Percentiles rank a stretch among this genome's conserved stretches.
These are phyloP conservation scores for Xylaria cubensis DNA, from an alignment of 495 filamentous ascomycete genomes.

Conservation along the genomic window DNA sequence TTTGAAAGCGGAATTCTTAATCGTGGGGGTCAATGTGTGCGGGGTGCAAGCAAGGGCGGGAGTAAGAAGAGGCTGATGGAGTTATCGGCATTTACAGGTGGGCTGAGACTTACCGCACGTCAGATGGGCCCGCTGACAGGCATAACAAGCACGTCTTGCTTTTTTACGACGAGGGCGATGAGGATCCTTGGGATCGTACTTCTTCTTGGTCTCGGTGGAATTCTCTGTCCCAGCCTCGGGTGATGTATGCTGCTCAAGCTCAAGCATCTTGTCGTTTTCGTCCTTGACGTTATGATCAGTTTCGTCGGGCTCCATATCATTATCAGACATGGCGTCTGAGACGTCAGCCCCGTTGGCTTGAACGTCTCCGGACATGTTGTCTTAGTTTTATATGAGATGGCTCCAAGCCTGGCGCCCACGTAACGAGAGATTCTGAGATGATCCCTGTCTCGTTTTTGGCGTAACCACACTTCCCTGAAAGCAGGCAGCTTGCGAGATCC, in stretches of 20 bases:
- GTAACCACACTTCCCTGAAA: slow-evolving; percentile 45
- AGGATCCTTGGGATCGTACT: slow-evolving; percentile 81
- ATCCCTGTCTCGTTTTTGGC: slow-evolving; percentile 41
- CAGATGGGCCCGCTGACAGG: slow-evolving; percentile 95
- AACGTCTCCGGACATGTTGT: slow-evolving; percentile 55
- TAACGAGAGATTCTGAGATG: slow-evolving; percentile 43
- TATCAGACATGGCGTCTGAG: slow-evolving; percentile 62
- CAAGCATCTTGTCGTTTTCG: slow-evolving; percentile 65
- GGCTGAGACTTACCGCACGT: slow-evolving; percentile 85
- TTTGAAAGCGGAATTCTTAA: slow-evolving; percentile 4
- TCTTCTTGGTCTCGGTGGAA: slow-evolving; percentile 60
- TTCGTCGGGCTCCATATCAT: slow-evolving; percentile 48
- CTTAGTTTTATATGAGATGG: slow-evolving; percentile 52
- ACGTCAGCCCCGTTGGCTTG: slow-evolving; percentile 54
- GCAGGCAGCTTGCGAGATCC: slow-evolving; percentile 35
- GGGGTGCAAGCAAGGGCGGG: slow-evolving; percentile 14
- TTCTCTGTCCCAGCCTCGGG: slow-evolving; percentile 51
- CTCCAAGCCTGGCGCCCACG: slow-evolving; percentile 21
- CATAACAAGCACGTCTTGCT: slow-evolving; percentile 92
- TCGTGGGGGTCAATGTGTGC: slow-evolving; percentile 27
- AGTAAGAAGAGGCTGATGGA: slow-evolving; percentile 29
- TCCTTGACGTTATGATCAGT: slow-evolving; percentile 48
- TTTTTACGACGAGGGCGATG: slow-evolving; percentile 91
- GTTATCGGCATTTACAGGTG: slow-evolving; percentile 29
- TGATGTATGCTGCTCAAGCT: slow-evolving; percentile 58